These are phyloP conservation scores for Gossypium ekmanianum DNA, from an alignment of 345 rosid species.

Conservation along the genomic window DNA sequence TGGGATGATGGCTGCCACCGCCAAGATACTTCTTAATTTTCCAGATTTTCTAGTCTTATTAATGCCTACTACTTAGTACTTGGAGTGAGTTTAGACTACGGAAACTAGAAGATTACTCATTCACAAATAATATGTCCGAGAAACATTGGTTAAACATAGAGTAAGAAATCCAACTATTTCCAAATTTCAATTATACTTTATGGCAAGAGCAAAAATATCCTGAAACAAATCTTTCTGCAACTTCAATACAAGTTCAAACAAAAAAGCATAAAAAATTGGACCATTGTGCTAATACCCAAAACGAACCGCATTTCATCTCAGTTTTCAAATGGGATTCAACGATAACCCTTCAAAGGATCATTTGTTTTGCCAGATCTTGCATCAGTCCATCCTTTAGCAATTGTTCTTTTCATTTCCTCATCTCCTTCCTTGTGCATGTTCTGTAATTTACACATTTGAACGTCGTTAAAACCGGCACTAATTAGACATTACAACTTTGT, in stretches of 20 bases:
- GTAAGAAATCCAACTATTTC: not conserved
- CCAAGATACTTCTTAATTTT: not conserved
- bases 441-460: conserved; percentile 30
- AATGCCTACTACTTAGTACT: not conserved
- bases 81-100: not conserved
- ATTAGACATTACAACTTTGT: not conserved
- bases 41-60: not conserved
- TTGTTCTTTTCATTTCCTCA: conserved; percentile 86
- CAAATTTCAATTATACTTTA: not conserved
- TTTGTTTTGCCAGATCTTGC: conserved; percentile 50
- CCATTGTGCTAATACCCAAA: not conserved
- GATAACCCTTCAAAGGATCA: not conserved
- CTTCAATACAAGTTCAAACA: not conserved
- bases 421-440: conserved; percentile 95
- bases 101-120: not conserved
- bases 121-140: not conserved
- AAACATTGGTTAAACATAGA: not conserved
- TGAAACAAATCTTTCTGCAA: not conserved
- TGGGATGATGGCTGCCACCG: conserved; percentile 34
- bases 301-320: not conserved
- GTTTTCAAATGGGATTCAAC: not conserved
- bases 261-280: not conserved
- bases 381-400: conserved; percentile 97
- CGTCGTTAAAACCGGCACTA: too few species aligned
- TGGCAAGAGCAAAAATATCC: not conserved